phyloP scores from a whole-genome alignment of 495 filamentous ascomycete genomes.

The Trichoderma erinaceum region DNA sequence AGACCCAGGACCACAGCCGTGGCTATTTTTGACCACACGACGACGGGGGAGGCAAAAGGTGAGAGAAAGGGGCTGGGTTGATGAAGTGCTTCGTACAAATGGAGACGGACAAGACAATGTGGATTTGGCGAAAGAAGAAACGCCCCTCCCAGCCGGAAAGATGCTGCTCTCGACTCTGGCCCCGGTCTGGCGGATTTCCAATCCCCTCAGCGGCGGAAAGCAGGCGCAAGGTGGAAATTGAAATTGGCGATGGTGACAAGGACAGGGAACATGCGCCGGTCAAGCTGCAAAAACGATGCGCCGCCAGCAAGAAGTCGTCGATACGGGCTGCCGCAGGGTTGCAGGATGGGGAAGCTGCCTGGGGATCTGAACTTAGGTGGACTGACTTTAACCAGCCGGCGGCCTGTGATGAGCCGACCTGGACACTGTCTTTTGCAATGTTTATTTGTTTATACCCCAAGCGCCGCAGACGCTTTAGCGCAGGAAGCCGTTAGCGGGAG shows the following conservation, averaged over 20 bases:
- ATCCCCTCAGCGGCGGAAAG: conserved; percentile 7
- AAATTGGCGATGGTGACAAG: neutral
- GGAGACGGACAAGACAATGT: conserved; percentile 5
- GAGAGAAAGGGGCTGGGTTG: neutral
- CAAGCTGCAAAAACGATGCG: neutral
- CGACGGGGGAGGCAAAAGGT: neutral
- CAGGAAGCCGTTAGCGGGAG: neutral
- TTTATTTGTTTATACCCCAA: conserved; percentile 14
- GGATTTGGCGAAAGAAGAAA: neutral
- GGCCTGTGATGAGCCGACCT: neutral
- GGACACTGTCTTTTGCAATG: neutral
- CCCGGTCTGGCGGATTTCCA: neutral
- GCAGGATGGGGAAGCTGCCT: neutral
- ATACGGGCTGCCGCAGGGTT: neutral
- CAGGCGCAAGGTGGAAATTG: conserved; percentile 12
- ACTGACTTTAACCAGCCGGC: neutral
- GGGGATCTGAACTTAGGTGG: neutral
- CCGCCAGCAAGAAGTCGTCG: neutral
- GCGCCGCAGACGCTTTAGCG: conserved; percentile 13
- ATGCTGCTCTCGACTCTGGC: neutral
- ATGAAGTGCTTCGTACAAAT: neutral
- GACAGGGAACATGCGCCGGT: neutral
- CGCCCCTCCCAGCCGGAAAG: neutral
- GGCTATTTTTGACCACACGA: conserved; percentile 1
- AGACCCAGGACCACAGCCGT: neutral